These are phyloP conservation scores for Eucalyptus regnans DNA, from an alignment of 345 rosid species.

Conservation along the genomic window DNA sequence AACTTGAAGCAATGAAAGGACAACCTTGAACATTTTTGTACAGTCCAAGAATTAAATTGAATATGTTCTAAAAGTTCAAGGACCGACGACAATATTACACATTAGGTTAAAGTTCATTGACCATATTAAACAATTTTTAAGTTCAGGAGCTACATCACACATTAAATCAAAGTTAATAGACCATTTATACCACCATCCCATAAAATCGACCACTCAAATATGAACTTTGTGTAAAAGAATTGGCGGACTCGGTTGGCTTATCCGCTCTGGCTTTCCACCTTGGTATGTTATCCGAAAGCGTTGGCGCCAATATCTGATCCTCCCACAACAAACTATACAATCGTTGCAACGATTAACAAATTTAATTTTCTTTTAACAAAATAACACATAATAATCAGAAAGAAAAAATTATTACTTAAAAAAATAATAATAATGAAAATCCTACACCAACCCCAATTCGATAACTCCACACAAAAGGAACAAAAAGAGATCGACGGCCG, in stretches of 20 bases:
- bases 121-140: background rate
- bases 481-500: background rate
- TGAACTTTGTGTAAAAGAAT: background rate
- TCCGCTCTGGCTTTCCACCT: background rate
- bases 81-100: accelerated
- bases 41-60: background rate
- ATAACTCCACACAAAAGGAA: background rate
- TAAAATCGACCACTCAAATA: background rate
- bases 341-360: background rate
- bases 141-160: background rate
- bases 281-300: slow-evolving; percentile 32
- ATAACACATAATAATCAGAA: background rate
- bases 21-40: background rate
- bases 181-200: background rate
- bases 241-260: background rate
- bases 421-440: background rate
- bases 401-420: background rate
- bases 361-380: background rate
- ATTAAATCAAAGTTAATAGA: background rate
- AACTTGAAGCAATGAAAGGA: background rate
- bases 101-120: background rate
- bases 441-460: background rate
- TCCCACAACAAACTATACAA: slow-evolving; percentile 7
- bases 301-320: slow-evolving; percentile 64
- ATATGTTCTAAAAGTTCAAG: background rate